phyloP scores from a whole-genome alignment of 495 filamentous ascomycete genomes.

The Neurospora sp. region DNA sequence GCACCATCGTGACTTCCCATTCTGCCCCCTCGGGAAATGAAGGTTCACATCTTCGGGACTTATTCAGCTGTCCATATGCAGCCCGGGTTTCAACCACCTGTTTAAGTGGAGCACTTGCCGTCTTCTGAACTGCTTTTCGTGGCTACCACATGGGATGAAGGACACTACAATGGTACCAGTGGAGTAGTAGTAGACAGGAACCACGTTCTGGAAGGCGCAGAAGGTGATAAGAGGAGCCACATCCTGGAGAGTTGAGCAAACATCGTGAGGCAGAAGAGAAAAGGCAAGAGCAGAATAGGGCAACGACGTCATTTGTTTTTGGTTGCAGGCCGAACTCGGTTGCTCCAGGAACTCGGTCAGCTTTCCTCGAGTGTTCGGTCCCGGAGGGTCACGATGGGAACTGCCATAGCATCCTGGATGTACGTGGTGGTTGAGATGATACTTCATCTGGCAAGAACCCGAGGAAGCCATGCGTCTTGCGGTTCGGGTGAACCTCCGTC shows the following conservation, averaged over 20 bases:
- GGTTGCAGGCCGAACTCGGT: neutral
- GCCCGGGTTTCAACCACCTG: neutral
- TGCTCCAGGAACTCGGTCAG: neutral
- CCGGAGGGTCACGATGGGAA: neutral
- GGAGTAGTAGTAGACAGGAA: neutral
- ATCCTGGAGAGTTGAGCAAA: neutral
- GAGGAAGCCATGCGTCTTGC: too few relatives aligned
- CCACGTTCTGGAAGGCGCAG: neutral
- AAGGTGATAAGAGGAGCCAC: neutral
- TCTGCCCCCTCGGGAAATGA: neutral
- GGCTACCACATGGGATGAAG: neutral
- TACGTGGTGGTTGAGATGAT: neutral
- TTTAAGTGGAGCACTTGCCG: neutral
- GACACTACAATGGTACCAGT: neutral
- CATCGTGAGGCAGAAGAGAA: neutral
- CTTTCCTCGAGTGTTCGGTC: neutral
- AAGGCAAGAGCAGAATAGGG: neutral
- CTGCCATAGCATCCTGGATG: neutral
- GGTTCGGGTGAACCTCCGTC: too few relatives aligned
- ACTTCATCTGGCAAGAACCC: neutral
- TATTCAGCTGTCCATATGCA: neutral
- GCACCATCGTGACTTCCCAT: neutral
- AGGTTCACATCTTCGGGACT: neutral
- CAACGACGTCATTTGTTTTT: neutral
- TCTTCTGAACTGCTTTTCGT: neutral